phyloP scores from a whole-genome alignment of 2,329 filamentous ascomycete genomes.

The Teratosphaeria viscida region DNA sequence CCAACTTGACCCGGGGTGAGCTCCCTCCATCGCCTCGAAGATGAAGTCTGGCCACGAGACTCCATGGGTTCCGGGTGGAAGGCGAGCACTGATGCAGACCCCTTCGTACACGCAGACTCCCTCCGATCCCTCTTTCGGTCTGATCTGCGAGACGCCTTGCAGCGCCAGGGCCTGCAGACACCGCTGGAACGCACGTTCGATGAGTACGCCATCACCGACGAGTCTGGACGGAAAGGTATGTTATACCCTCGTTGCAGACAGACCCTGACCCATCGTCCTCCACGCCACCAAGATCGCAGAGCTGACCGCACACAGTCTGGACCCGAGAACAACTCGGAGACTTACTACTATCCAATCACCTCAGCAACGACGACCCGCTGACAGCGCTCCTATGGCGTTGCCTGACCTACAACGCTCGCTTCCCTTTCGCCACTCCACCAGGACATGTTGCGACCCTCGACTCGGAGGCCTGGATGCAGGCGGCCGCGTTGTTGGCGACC shows the following conservation, averaged over 20 bases:
- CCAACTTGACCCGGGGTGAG: not conserved
- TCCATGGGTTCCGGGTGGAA: no score
- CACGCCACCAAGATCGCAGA: not conserved
- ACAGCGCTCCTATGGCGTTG: not conserved
- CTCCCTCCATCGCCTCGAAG: not conserved
- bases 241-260: not conserved
- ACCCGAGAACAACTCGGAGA: not conserved
- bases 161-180: not conserved
- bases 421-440: not conserved
- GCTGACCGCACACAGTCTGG: not conserved
- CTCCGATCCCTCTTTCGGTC: not conserved
- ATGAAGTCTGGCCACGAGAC: no score
- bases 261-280: not conserved
- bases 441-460: not conserved
- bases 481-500: not conserved
- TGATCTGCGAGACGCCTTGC: not conserved
- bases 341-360: not conserved
- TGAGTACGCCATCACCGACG: not conserved
- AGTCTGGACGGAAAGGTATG: not conserved
- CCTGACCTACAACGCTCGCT: not conserved
- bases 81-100: not conserved
- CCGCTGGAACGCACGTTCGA: not conserved
- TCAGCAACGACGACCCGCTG: not conserved
- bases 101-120: not conserved
- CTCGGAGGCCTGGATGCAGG: not conserved